A percentile compares a stretch with the other conserved stretches of the same genome.
Conservation (phyloP, 176 grass and related monocot genomes). For the Rhynchospora tenuis region DNA sequence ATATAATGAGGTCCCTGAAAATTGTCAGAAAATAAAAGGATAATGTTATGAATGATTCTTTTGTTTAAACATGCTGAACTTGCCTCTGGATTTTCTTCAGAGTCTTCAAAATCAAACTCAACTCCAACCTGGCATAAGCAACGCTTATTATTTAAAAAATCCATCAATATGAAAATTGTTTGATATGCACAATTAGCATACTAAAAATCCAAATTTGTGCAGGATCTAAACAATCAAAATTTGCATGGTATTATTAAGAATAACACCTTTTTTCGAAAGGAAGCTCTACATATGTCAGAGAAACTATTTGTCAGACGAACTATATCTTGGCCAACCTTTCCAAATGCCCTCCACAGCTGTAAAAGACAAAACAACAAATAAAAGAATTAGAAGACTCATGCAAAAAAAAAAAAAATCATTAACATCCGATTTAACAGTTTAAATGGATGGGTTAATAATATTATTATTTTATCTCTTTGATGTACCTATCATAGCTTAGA, state of each 20-base stretch:
- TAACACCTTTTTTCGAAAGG: conserved; percentile 73
- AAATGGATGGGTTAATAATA: background rate
- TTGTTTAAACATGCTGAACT: conserved; percentile 22
- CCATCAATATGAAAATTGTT: conserved; percentile 27
- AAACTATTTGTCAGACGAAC: conserved; percentile 50
- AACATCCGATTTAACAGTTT: conserved; percentile 3
- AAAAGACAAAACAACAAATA: conserved; percentile 24
- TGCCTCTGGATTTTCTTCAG: conserved; percentile 52
- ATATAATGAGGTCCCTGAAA: conserved; percentile 19
- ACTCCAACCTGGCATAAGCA: conserved; percentile 46
- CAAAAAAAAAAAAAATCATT: conserved; percentile 12
- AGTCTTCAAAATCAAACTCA: conserved; percentile 42
- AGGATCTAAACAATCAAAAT: background rate
- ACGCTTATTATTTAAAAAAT: conserved; percentile 16
- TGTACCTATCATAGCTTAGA: background rate
- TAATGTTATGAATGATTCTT: conserved; percentile 7
- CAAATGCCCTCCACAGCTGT: conserved; percentile 71
- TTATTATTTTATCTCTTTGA: background rate
- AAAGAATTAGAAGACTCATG: background rate
- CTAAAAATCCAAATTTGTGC: background rate
- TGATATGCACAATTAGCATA: background rate
- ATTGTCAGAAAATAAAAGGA: background rate
- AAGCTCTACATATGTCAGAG: conserved; percentile 50
- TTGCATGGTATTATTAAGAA: background rate
- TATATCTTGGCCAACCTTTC: conserved; percentile 61